Base-by-base conservation (phyloP, 768 basidiomycete species). In the Xerocomus potaroensis region DNA sequence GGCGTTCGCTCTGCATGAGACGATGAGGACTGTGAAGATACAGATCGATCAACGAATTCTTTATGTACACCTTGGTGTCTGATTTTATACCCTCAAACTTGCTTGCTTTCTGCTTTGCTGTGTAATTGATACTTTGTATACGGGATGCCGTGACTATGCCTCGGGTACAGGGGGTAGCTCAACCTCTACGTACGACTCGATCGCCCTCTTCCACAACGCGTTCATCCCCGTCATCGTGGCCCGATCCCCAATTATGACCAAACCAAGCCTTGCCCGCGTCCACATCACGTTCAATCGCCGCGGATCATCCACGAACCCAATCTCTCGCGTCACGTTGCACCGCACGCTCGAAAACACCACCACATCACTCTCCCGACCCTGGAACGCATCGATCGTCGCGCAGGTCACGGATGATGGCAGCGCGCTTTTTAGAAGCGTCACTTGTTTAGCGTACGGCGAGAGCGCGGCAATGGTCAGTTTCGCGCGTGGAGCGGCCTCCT, bases 301-400 rank as follows among this genome's bases (percentile, higher is more conserved):
- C 78, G 83, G 42, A 80, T 81, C 57, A 69, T 78, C 79, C 27
- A 84, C 64, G 51, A 85, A 87, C 5, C 83, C 83, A 37, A 85
- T 78, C 38, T 85, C 83, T 1, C 71, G 69, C 32, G 75, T 69
- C 15, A 55, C 69, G 53, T 87, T 85, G 53, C 75, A 78, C 10
- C 83, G 74, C 12, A 85, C 83, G 4, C 79, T 76, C 0, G 79
- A 77, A 57, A 83, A 82, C 21, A 87, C 73, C 36, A 85, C 70
- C 38, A 85, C 70, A 50, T 87, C 83, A 49, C 76, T 78, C 57
- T 85, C 83, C 27, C 83, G 70, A 11, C 83, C 83, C 58, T 85
- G 84, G 56, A 83, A 86, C 0, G 80, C 76, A 29, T 63, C 60
- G 47, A 60, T 53, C 24, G 60, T 62, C 22, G 55, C 47, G 43